Conservation (phyloP, 768 basidiomycete genomes). For the Roridomyces roridus region DNA sequence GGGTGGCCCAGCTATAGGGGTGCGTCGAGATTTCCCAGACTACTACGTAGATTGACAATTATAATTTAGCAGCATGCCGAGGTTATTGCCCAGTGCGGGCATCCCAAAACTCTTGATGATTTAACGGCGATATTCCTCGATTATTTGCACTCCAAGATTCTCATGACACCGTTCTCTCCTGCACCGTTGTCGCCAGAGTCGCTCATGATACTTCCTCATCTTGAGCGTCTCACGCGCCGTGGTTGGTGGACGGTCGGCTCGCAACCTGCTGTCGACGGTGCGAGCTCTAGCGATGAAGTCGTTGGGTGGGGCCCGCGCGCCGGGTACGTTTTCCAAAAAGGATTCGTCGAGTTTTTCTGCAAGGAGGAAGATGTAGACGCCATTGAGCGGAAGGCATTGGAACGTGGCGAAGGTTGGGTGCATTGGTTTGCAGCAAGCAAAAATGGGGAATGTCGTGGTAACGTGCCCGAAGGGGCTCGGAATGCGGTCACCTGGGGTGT, state of each 20-base stretch:
- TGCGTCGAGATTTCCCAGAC: conserved; percentile 33
- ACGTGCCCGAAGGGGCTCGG: conserved; percentile 76
- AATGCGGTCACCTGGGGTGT: conserved; percentile 99
- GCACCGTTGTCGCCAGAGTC: conserved; percentile 86
- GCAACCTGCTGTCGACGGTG: conserved; percentile 91
- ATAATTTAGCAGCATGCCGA: conserved; percentile 56
- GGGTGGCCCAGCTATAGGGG: conserved; percentile 71
- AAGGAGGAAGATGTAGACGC: conserved; percentile 59
- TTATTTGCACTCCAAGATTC: conserved; percentile 75
- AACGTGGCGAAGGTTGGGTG: conserved; percentile 67
- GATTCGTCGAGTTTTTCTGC: conserved; percentile 96
- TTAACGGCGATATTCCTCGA: conserved; percentile 81
- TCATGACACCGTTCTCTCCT: conserved; percentile 89
- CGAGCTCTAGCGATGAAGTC: conserved; percentile 70
- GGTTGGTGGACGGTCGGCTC: conserved; percentile 98
- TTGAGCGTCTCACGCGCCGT: conserved; percentile 75
- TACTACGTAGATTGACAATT: neutral
- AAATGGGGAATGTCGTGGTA: conserved; percentile 78
- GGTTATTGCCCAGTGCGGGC: conserved; percentile 77
- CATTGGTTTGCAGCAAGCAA: conserved; percentile 88
- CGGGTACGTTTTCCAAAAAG: conserved; percentile 97
- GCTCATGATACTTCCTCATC: conserved; percentile 73
- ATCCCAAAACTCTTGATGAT: conserved; percentile 67
- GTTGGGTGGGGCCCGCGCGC: conserved; percentile 94
- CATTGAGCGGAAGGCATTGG: conserved; percentile 63